Evolutionary conservation across 305 asterid genomes (phyloP).

Genomic region (Lippia alba): DNA sequence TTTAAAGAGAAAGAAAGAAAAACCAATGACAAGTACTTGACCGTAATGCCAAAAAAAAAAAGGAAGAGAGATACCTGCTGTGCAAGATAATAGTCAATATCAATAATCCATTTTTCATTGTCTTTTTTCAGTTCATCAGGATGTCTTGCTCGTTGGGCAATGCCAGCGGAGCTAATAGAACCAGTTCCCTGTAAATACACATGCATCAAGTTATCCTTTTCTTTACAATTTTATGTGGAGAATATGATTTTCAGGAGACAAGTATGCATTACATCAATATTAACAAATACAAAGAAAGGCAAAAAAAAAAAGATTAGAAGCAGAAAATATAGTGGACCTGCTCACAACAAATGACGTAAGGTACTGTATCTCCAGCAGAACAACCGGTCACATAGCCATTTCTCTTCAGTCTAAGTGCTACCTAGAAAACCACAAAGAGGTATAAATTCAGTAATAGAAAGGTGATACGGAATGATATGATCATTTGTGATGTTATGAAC

Average conservation of each 20-base stretch:
- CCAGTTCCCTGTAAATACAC: constrained; percentile 65
- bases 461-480: constrained; percentile 22
- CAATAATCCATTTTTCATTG: constrained; percentile 83
- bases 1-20: too few relatives aligned
- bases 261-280: constrained; percentile 14
- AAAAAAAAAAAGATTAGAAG: constrained; percentile 13
- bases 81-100: constrained; percentile 95
- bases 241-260: constrained; percentile 1
- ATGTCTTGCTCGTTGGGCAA: constrained; percentile 98
- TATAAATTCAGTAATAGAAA: constrained; percentile 26
- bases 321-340: constrained; percentile 53
- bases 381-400: constrained; percentile 86
- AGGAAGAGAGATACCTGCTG: constrained; percentile 71
- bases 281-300: constrained; percentile 13
- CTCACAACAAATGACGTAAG: constrained; percentile 92
- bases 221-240: constrained; percentile 10
- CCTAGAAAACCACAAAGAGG: constrained; percentile 52
- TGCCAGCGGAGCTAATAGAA: constrained; percentile 70
- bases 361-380: constrained; percentile 96
- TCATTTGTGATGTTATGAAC: constrained; percentile 35
- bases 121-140: constrained; percentile 91
- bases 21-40: constrained; percentile 26
- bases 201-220: constrained; percentile 28
- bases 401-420: constrained; percentile 90
- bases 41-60: constrained; percentile 28